These are phyloP conservation scores for Fomes fomentarius DNA, from an alignment of 1,284 basidiomycete species.

Conservation along the genomic window DNA sequence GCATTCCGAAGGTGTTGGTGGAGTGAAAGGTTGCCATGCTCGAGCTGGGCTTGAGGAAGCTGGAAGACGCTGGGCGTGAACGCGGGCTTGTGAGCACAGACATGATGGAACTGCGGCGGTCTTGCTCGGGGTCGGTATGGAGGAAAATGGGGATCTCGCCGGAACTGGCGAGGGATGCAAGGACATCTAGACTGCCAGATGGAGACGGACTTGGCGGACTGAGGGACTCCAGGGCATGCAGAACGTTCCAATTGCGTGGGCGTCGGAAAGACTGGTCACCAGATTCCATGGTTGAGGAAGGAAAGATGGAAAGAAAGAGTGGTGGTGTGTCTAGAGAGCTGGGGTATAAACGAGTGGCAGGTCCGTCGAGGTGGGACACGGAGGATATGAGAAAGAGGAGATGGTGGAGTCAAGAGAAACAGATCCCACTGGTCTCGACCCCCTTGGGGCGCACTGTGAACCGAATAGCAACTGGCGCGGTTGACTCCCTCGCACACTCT, in stretches of 20 bases:
- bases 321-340: background rate
- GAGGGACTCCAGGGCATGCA: conserved; percentile 46
- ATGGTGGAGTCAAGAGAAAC: background rate
- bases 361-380: background rate
- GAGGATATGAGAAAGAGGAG: background rate
- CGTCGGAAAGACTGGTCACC: conserved; percentile 6
- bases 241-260: conserved; percentile 34
- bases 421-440: no score
- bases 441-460: background rate
- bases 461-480: no score
- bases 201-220: conserved; percentile 49
- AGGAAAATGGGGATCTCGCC: conserved; percentile 61
- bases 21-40: conserved; percentile 26
- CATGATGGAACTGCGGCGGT: background rate
- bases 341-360: background rate
- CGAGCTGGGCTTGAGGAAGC: conserved; percentile 15
- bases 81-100: conserved; percentile 2
- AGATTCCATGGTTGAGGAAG: background rate
- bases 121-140: conserved; percentile 31
- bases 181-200: conserved; percentile 43
- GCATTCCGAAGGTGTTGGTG: conserved; percentile 32
- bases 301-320: background rate
- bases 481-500: no score
- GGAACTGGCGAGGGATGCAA: conserved; percentile 45
- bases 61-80: background rate